A percentile compares a stretch with the other conserved stretches of the same genome.
Conservation (phyloP, 129 eudicot species). For the Ambrosia artemisiifolia region DNA sequence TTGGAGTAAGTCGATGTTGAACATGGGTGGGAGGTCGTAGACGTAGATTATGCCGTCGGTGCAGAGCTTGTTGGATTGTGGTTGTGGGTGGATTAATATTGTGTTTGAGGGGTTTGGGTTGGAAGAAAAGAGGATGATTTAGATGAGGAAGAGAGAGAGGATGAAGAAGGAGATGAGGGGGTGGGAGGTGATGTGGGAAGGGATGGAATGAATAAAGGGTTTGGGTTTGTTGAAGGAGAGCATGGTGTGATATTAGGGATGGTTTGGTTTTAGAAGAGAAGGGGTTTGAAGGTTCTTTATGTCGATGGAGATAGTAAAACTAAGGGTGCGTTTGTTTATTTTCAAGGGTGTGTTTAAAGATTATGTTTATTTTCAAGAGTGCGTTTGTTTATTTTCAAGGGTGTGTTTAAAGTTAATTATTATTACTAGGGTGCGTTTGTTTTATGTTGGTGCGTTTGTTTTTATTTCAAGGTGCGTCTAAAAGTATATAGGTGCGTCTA, state of each 20-base stretch:
- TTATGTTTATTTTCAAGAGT: too few relatives aligned
- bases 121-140: constrained; percentile 23
- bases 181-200: constrained; percentile 37
- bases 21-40: constrained; percentile 56
- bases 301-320: too few relatives aligned
- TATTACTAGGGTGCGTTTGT: too few relatives aligned
- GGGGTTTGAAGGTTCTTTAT: too few relatives aligned
- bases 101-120: constrained; percentile 14
- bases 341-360: too few relatives aligned
- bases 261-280: too few relatives aligned
- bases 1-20: constrained; percentile 55
- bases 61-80: constrained; percentile 25
- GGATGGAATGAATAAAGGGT: constrained; percentile 25
- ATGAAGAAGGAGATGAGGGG: constrained; percentile 42
- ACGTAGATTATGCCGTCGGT: constrained; percentile 48
- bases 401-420: too few relatives aligned
- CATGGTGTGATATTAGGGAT: constrained; percentile 23
- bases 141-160: constrained; percentile 28
- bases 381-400: too few relatives aligned
- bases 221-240: constrained; percentile 26
- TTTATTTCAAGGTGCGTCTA: too few relatives aligned
- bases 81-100: constrained; percentile 9
- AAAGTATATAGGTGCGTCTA: too few relatives aligned
- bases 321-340: too few relatives aligned
- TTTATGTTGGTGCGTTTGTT: too few relatives aligned